Base-by-base conservation (phyloP, 176 grass and related monocot species). In the Cymbopogon citratus region DNA sequence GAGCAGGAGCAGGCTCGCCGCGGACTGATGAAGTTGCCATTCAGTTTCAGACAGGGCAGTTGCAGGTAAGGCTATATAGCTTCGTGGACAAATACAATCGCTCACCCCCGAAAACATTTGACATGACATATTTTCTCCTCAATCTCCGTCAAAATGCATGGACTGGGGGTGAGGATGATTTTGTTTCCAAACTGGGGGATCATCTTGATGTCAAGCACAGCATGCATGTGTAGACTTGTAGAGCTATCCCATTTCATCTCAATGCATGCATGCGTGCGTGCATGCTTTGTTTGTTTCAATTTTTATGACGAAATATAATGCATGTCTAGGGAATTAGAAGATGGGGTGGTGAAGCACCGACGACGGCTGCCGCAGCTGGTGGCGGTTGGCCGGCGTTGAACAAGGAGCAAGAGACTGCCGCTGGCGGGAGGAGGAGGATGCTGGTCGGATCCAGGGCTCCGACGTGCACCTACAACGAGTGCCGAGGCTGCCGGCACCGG, bases 401-500 rank as follows among this genome's bases (percentile, higher is more conserved):
- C 31, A 33, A 33, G 31, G 31, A 33, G 31, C 31, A 33, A 3
- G 31, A 33, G 31, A 33, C 31, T 33, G 31, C 31, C 69, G 69
- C 0, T 2, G 69, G 6, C 40, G 69, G 31, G 31, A 33, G 3
- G 83, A 86, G 91, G 69, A 86, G 83, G 61, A 9, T 28, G 82
- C 79, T 92, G 83, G 71, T 97, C 3, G 94, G 94, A 0, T 97
- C 94, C 21, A 92, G 67, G 23, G 89, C 85, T 76, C 94, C 91
- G 63, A 85, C 66, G 29, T 97, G 94, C 87, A 97, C 94, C 6
- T 88, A 88, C 80, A 94, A 97, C 38, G 94, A 97, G 75, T 97
- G 94, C 87, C 88, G 92, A 29, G 87, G 94, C 0, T 97, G 94
- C 61, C 82, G 82, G 12, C 80, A 74, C 83, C 69, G 88, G 62